Percentiles rank a stretch among this genome's conserved stretches.
These are phyloP conservation scores for Aspergillus flavus DNA, from an alignment of 2,329 filamentous ascomycete genomes.

Conservation along the genomic window DNA sequence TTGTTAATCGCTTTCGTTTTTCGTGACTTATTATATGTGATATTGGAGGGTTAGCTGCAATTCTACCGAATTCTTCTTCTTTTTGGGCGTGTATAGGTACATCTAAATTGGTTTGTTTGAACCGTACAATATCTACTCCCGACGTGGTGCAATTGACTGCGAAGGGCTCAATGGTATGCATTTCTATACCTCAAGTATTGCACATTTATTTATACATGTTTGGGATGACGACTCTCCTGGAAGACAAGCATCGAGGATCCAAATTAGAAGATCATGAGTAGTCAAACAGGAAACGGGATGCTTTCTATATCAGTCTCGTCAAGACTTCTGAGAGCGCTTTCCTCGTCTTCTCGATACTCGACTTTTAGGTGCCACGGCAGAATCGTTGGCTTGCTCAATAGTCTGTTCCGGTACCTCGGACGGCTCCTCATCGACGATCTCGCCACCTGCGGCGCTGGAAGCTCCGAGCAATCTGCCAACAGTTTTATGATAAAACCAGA, in stretches of 20 bases:
- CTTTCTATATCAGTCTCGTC: slow-evolving; percentile 2
- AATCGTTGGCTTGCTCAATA: slow-evolving; percentile 27
- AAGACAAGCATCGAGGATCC: background rate
- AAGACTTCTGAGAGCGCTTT: slow-evolving; percentile 35
- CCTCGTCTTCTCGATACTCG: slow-evolving; percentile 28
- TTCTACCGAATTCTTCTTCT: background rate
- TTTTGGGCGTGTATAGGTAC: background rate
- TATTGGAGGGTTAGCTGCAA: slow-evolving; percentile 21
- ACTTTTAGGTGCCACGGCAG: slow-evolving; percentile 27
- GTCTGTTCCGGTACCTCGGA: slow-evolving; percentile 23
- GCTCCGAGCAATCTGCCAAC: slow-evolving; percentile 32
- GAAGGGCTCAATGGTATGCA: background rate
- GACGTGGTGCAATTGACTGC: background rate
- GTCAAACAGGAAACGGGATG: background rate
- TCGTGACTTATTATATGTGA: slow-evolving; percentile 10
- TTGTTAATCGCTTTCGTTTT: slow-evolving; percentile 6
- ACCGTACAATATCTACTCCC: background rate
- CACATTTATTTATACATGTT: background rate
- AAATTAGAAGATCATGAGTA: background rate
- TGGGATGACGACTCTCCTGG: background rate
- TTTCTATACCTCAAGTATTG: background rate
- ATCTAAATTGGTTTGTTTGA: background rate
- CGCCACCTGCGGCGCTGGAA: slow-evolving; percentile 9
- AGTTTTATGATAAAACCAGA: slow-evolving; percentile 66
- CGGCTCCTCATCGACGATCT: slow-evolving; percentile 22